Evolutionary conservation across 164 flowering plant genomes (phyloP), one percentile per base, ranked within the genome.

Genomic region (Magnolia officinalis): DNA sequence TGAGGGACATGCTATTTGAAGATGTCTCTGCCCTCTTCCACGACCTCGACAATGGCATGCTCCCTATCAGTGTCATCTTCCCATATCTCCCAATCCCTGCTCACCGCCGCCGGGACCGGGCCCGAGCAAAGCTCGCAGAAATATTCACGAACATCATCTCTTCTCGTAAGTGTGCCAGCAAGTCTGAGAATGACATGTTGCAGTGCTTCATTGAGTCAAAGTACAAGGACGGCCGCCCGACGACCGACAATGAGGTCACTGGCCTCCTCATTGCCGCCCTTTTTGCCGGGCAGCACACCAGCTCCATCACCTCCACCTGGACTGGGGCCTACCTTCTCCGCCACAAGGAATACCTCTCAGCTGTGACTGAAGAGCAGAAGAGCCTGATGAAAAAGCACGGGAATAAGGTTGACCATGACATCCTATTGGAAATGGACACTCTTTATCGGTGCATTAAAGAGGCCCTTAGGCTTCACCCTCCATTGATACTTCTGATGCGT

Each of bases 201-300:
- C 99, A 96, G 86, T 84, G 91, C 84, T 94, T 94, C 82, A 96
- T 94, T 59, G 96, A 96, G 2, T 92, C 98, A 1, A 92, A 87
- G 81, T 92, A 93, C 90, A 96, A 96, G 81, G 91, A 94, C 75
- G 99, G 99, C 10, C 92, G 99, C 14, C 91, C 84, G 13, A 96
- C 99, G 37, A 90, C 96, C 20, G 96, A 96, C 6, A 6, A 84
- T 2, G 98, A 96, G 85, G 91, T 96, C 65, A 94, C 97, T n/a
- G 99, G 98, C 71, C 87, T 96, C 72, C 98, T 95, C 72, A 95
- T 95, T 74, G 99, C 99, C 75, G 98, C 99, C 61, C 90, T 95
- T 16, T 95, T 95, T 76, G 99, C 98, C 7, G 99, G 99, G 37
- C 99, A 95, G 81, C 99, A 95, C 87, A 95, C 99, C 63, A 93